Conservation (phyloP, 2,329 filamentous ascomycete genomes). For the Samsoniella hepiali region DNA sequence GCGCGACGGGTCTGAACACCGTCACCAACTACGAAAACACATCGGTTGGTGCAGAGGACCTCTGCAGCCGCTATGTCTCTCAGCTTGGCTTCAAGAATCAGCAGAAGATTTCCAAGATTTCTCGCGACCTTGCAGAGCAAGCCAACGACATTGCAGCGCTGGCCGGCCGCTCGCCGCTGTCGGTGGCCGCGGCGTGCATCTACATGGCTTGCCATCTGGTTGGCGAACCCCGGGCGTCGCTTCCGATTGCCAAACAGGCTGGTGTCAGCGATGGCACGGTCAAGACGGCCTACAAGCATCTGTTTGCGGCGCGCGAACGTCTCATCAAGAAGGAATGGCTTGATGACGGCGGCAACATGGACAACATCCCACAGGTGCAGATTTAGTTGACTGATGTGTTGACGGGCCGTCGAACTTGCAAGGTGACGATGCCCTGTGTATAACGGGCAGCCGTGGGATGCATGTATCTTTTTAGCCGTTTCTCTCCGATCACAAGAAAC, state of each 20-base stretch:
- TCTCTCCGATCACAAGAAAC: neutral
- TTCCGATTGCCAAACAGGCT: slow-evolving; percentile 79
- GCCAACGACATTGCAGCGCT: slow-evolving; percentile 76
- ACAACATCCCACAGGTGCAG: slow-evolving; percentile 59
- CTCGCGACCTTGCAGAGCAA: slow-evolving; percentile 72
- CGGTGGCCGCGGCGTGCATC: slow-evolving; percentile 91
- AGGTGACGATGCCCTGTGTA: neutral
- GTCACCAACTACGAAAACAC: slow-evolving; percentile 71
- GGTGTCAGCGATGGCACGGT: slow-evolving; percentile 97
- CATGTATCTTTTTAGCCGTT: neutral
- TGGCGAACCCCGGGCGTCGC: slow-evolving; percentile 73
- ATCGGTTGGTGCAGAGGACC: slow-evolving; percentile 75
- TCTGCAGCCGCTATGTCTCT: slow-evolving; percentile 87
- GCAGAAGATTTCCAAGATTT: slow-evolving; percentile 74
- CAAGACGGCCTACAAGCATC: slow-evolving; percentile 87
- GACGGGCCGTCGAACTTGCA: neutral
- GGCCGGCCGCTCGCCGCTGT: slow-evolving; percentile 89
- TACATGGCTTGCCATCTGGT: slow-evolving; percentile 92
- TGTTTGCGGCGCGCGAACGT: slow-evolving; percentile 70
- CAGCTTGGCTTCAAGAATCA: slow-evolving; percentile 70
- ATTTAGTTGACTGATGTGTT: slow-evolving; percentile 24
- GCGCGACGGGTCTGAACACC: slow-evolving; percentile 47
- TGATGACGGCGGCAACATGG: slow-evolving; percentile 66
- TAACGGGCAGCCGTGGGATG: neutral
- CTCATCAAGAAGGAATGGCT: slow-evolving; percentile 76